Conservation (phyloP, 352 stramenopile species). For the Globisporangium radiosum region DNA sequence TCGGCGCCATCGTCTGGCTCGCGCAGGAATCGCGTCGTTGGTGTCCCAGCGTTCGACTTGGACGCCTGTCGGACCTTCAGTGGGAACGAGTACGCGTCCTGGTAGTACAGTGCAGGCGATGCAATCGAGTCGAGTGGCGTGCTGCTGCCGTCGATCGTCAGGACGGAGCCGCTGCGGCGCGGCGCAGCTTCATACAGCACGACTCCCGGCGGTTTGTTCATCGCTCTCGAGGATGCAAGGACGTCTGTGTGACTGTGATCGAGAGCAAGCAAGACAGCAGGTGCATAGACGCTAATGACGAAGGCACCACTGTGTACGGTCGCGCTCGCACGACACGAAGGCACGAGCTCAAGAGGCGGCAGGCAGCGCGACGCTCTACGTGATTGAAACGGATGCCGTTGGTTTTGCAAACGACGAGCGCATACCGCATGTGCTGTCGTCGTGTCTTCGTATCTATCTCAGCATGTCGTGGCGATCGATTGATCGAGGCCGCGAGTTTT, state of each 20-base stretch:
- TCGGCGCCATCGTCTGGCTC: constrained; percentile 1
- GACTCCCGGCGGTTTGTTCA: constrained; percentile 7
- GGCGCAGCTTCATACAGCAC: constrained; percentile 11
- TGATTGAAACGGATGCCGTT: no score
- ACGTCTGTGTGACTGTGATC: neutral
- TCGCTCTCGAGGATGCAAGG: neutral
- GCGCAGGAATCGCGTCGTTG: constrained; percentile 8
- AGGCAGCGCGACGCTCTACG: no score
- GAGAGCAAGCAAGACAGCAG: no score
- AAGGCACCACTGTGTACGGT: no score
- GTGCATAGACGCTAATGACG: no score
- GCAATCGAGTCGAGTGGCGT: constrained; percentile 32
- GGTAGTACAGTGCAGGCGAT: constrained; percentile 33
- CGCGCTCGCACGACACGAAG: no score
- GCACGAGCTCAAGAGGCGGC: no score
- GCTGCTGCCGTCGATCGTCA: constrained; percentile 5
- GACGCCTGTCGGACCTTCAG: constrained; percentile 12
- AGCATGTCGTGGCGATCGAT: no score
- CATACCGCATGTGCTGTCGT: no score
- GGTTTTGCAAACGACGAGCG: no score
- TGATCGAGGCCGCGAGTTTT: no score
- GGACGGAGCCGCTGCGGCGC: constrained; percentile 4
- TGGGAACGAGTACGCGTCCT: constrained; percentile 20
- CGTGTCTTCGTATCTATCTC: no score
- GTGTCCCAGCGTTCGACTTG: constrained; percentile 8